Conservation (phyloP, 2,329 filamentous ascomycete genomes). For the Bipolaris gigantea region DNA sequence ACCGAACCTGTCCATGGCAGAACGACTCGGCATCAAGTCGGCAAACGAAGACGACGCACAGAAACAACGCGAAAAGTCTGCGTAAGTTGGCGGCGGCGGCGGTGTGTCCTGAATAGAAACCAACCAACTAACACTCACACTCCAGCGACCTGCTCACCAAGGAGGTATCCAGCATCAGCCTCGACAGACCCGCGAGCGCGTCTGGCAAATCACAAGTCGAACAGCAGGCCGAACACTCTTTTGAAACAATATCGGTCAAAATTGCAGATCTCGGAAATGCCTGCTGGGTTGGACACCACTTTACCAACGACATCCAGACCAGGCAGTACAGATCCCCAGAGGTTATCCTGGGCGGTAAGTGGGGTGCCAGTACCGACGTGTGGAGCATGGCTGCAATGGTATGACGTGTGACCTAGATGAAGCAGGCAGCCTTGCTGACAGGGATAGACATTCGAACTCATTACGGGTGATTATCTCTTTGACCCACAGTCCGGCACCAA, state of each 20-base stretch:
- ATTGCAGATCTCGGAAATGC: slow-evolving; percentile 98
- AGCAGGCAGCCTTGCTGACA: slow-evolving; percentile 12
- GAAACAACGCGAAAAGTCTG: slow-evolving; percentile 87
- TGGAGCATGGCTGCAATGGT: slow-evolving; percentile 99
- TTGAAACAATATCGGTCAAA: slow-evolving; percentile 93
- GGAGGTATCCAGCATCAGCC: slow-evolving; percentile 91
- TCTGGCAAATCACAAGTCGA: slow-evolving; percentile 51
- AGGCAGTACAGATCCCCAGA: slow-evolving; percentile 96
- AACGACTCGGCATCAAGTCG: slow-evolving; percentile 58
- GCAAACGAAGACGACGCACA: slow-evolving; percentile 61
- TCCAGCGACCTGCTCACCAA: slow-evolving; percentile 81
- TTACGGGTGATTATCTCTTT: slow-evolving; percentile 97
- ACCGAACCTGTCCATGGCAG: slow-evolving; percentile 59
- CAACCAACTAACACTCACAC: neutral
- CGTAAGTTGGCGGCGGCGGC: slow-evolving; percentile 71
- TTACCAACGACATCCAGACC: slow-evolving; percentile 99
- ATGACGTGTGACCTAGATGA: slow-evolving; percentile 38
- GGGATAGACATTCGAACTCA: slow-evolving; percentile 88
- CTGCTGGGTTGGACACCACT: slow-evolving; percentile 98
- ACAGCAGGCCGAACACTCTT: slow-evolving; percentile 60
- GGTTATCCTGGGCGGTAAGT: slow-evolving; percentile 94
- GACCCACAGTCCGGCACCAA: slow-evolving; percentile 98
- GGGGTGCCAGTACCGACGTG: slow-evolving; percentile 98
- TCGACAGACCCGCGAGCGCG: slow-evolving; percentile 66
- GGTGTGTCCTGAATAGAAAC: too few species aligned